Percentiles rank a stretch among this genome's conserved stretches.
Conservation (phyloP, 208 protist species). For the Trypanosoma lewisi region DNA sequence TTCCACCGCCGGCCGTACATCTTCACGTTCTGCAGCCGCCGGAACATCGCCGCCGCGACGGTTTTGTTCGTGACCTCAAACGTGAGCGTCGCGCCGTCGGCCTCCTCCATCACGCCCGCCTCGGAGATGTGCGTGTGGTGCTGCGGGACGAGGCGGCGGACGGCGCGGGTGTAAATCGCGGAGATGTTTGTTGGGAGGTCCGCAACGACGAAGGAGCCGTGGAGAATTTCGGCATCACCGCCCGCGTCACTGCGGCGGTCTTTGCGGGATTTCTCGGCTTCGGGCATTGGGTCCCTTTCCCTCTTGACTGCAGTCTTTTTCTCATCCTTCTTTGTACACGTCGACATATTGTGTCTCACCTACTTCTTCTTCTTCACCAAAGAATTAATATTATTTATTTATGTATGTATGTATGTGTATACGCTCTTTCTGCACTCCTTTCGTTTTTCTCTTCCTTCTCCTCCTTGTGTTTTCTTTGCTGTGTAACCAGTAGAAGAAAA, state of each 20-base stretch:
- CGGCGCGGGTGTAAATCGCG: conserved; percentile 61
- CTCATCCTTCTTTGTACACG: neutral
- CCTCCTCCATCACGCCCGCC: conserved; percentile 62
- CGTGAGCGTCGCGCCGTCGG: conserved; percentile 65
- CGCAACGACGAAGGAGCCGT: conserved; percentile 61
- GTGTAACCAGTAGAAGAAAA: too few species aligned
- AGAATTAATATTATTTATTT: too few species aligned
- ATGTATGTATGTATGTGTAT: too few species aligned
- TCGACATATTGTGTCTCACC: neutral
- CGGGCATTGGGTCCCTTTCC: neutral
- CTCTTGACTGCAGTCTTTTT: too few species aligned
- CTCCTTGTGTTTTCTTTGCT: too few species aligned
- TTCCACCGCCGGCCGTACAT: conserved; percentile 78
- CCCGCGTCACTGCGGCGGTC: conserved; percentile 11
- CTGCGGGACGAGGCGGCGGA: conserved; percentile 53
- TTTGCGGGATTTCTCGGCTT: neutral
- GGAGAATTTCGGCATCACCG: conserved; percentile 37
- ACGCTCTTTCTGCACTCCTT: too few species aligned
- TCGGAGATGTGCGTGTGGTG: conserved; percentile 24
- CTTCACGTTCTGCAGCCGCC: conserved; percentile 66
- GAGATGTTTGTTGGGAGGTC: conserved; percentile 61
- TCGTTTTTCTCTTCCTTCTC: too few species aligned
- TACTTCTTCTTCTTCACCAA: too few species aligned
- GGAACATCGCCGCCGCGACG: conserved; percentile 50
- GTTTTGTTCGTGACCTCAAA: conserved; percentile 60